Conservation (phyloP, 768 basidiomycete genomes). For the Hebeloma cylindrosporum region DNA sequence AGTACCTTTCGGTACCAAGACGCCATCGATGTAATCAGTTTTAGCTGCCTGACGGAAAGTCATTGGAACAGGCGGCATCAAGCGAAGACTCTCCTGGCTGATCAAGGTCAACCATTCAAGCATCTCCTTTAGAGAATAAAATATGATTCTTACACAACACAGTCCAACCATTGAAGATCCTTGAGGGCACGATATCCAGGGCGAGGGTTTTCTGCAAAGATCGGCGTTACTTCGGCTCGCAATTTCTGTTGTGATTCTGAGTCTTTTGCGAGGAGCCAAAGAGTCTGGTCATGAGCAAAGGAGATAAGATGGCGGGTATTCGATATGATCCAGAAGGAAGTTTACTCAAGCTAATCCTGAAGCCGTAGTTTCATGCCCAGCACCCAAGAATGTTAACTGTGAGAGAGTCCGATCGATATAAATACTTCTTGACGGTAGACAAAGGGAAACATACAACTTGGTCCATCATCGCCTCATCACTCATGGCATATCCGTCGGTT, state of each 20-base stretch:
- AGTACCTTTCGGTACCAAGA: constrained; percentile 44
- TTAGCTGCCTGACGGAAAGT: constrained; percentile 38
- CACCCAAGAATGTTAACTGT: constrained; percentile 49
- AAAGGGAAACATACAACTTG: constrained; percentile 40
- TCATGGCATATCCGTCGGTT: constrained; percentile 40
- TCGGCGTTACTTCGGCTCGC: constrained; percentile 49
- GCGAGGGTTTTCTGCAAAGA: constrained; percentile 32
- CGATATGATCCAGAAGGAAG: not conserved
- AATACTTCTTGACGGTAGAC: not conserved
- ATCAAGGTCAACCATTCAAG: not conserved
- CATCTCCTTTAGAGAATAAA: not conserved
- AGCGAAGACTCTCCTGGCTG: constrained; percentile 41
- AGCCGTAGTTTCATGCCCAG: constrained; percentile 48
- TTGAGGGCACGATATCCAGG: constrained; percentile 42
- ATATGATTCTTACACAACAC: constrained; percentile 34
- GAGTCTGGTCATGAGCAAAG: constrained; percentile 31
- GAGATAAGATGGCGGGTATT: constrained; percentile 6
- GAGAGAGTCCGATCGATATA: not conserved
- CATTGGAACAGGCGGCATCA: constrained; percentile 42
- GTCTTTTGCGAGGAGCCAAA: constrained; percentile 55
- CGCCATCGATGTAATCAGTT: constrained; percentile 41
- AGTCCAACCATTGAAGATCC: constrained; percentile 40
- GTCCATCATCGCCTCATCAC: constrained; percentile 49
- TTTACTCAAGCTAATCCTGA: constrained; percentile 49
- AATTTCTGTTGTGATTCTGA: constrained; percentile 48